Evolutionary conservation across 768 basidiomycete genomes (phyloP).

Genomic region (Podaxis sp.): DNA sequence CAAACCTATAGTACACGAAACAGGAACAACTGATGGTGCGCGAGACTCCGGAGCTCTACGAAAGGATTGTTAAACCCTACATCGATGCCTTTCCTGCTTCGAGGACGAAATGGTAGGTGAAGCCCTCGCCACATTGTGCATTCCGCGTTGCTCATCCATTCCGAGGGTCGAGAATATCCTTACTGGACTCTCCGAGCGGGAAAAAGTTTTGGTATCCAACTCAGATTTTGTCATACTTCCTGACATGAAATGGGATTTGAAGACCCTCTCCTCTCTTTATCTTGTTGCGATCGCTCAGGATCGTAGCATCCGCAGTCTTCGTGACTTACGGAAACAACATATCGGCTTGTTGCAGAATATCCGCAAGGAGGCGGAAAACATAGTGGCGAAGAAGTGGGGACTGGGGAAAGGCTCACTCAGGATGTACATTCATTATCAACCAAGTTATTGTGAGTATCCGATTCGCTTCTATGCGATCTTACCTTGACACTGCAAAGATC

Average conservation of each 20-base stretch:
- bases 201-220: constrained; percentile 67
- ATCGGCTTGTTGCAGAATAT: constrained; percentile 69
- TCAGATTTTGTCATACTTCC: constrained; percentile 79
- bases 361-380: constrained; percentile 46
- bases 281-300: constrained; percentile 77
- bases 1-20: constrained; percentile 59
- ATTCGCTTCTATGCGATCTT: background rate
- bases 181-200: constrained; percentile 69
- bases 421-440: constrained; percentile 93
- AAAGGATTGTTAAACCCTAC: constrained; percentile 71
- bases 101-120: constrained; percentile 75
- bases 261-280: constrained; percentile 75
- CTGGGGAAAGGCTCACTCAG: constrained; percentile 62
- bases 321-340: constrained; percentile 72
- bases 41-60: constrained; percentile 83
- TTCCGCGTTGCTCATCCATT: background rate
- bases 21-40: constrained; percentile 72
- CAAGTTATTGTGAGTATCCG: constrained; percentile 78
- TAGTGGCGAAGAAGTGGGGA: constrained; percentile 66
- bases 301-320: constrained; percentile 61
- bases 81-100: constrained; percentile 72
- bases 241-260: constrained; percentile 96
- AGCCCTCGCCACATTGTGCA: background rate
- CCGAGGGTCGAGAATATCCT: constrained; percentile 86
- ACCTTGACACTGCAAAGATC: constrained; percentile 50